phyloP scores from a whole-genome alignment of 2,329 filamentous ascomycete genomes.

The Waltergamsia citrina region DNA sequence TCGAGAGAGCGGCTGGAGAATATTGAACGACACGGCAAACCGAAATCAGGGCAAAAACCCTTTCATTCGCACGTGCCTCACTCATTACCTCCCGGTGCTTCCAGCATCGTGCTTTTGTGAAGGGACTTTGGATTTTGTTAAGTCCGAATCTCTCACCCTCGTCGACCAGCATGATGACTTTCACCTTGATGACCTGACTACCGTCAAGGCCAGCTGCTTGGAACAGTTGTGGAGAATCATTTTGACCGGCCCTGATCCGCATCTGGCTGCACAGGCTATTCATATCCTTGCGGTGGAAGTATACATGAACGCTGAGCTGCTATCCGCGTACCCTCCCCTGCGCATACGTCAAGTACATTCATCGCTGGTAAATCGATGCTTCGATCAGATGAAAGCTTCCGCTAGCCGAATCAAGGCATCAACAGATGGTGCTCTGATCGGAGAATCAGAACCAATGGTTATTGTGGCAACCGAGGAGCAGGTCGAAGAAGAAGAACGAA shows the following conservation, averaged over 20 bases:
- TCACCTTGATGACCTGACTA: slow-evolving; percentile 40
- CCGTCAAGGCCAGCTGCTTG: slow-evolving; percentile 40
- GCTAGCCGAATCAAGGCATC: slow-evolving; percentile 46
- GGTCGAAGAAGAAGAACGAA: slow-evolving; percentile 33
- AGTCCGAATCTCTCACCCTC: slow-evolving; percentile 36
- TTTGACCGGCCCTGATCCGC: slow-evolving; percentile 53
- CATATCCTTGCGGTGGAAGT: slow-evolving; percentile 59
- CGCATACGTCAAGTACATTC: slow-evolving; percentile 53
- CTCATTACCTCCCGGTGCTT: slow-evolving; percentile 46
- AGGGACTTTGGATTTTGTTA: slow-evolving; percentile 55
- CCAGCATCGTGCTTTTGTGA: slow-evolving; percentile 48
- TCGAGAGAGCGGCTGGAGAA: slow-evolving; percentile 61
- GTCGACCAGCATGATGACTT: slow-evolving; percentile 33
- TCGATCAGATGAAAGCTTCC: slow-evolving; percentile 57
- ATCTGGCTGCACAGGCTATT: slow-evolving; percentile 60
- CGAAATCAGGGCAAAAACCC: slow-evolving; percentile 48
- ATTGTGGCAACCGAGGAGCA: slow-evolving; percentile 38
- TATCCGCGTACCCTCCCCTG: slow-evolving; percentile 36
- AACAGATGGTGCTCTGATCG: slow-evolving; percentile 28
- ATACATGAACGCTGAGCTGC: slow-evolving; percentile 54
- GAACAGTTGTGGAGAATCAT: slow-evolving; percentile 82
- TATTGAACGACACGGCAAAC: slow-evolving; percentile 52
- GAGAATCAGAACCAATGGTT: slow-evolving; percentile 43
- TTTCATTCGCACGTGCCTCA: slow-evolving; percentile 45
- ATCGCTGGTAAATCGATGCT: slow-evolving; percentile 62